Evolutionary conservation across 495 filamentous ascomycete genomes (phyloP), one percentile per base, ranked within the genome.

Genomic region (Xylaria venustula): DNA sequence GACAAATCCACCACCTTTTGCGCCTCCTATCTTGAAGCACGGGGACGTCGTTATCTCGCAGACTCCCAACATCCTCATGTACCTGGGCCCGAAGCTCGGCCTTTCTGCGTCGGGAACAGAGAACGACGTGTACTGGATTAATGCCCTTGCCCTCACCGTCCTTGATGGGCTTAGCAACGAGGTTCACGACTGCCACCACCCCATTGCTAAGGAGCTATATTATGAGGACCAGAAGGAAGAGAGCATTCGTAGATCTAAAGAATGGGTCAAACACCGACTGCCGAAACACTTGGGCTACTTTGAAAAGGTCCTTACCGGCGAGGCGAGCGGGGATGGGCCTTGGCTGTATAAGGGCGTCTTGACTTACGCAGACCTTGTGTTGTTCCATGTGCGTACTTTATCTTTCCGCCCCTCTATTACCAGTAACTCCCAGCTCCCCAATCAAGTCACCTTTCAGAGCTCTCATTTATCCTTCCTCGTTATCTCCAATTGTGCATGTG

Each of bases 141-240:
- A 58, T 26, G 65, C 75, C 45, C 64, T 83, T 9, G 73, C 77
- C 19, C 60, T 83, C 2, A 85, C 83, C 47, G 83, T 82, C 26
- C 65, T 85, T 61, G 84, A 87, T 61, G 68, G 73, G 2, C 61
- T 84, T 52, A 74, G 71, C 26, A 80, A 85, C 62, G 83, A 85
- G 63, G 72, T 73, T 22, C 83, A 86, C 62, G 79, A 85, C 62
- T 76, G 75, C 32, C 83, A 85, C 32, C 84, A 87, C 65, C 84
- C 83, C 1, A 70, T 86, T 22, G 73, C 77, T 12, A 60, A 65
- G 0, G 58, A 40, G 25, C 54, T 73, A 15, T 83, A 79, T 60
- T 87, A 81, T 50, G 83, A 85, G 59, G 81, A 85, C 9, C 83
- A 86, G 67, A 83, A 81, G 59, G 72, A 72, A 7, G 81, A 83